Evolutionary conservation across 768 basidiomycete species (phyloP).

Genomic region (Infundibulicybe gibba): DNA sequence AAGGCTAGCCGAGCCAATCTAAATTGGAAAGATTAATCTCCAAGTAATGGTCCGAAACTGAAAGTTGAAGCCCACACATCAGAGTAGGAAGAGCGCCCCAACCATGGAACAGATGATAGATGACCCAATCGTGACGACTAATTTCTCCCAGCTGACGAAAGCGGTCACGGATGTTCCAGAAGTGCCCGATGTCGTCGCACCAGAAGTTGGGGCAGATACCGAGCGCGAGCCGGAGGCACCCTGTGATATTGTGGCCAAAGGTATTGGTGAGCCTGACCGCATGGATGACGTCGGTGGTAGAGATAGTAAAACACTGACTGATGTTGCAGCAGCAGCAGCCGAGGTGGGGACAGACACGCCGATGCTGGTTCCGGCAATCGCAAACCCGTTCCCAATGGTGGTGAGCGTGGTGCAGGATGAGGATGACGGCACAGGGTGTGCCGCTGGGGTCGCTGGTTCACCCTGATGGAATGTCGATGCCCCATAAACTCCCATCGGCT

Average conservation of each 20-base stretch:
- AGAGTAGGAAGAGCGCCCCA: conserved; percentile 20
- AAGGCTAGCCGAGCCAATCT: no score
- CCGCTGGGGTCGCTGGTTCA: conserved; percentile 46
- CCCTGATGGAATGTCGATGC: conserved; percentile 67
- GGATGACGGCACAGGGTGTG: conserved; percentile 55
- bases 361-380: conserved; percentile 23
- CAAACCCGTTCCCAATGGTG: conserved; percentile 48
- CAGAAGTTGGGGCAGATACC: conserved; percentile 1
- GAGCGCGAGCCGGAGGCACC: not conserved
- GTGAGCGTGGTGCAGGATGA: conserved; percentile 53
- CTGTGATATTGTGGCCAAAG: conserved; percentile 8
- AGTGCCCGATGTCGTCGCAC: conserved; percentile 9
- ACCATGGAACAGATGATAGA: conserved; percentile 18
- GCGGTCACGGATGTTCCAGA: conserved; percentile 2
- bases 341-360: conserved; percentile 10
- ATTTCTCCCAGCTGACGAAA: conserved; percentile 18
- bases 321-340: conserved; percentile 12
- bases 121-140: conserved; percentile 19
- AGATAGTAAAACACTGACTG: not conserved
- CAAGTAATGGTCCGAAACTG: not conserved
- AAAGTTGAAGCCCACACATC: conserved; percentile 4
- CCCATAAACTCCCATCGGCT: conserved; percentile 71
- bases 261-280: conserved; percentile 1
- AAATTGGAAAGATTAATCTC: not conserved
- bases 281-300: conserved; percentile 2